Conservation (phyloP, 2,329 filamentous ascomycete genomes). For the Exophiala lecanii-corni region DNA sequence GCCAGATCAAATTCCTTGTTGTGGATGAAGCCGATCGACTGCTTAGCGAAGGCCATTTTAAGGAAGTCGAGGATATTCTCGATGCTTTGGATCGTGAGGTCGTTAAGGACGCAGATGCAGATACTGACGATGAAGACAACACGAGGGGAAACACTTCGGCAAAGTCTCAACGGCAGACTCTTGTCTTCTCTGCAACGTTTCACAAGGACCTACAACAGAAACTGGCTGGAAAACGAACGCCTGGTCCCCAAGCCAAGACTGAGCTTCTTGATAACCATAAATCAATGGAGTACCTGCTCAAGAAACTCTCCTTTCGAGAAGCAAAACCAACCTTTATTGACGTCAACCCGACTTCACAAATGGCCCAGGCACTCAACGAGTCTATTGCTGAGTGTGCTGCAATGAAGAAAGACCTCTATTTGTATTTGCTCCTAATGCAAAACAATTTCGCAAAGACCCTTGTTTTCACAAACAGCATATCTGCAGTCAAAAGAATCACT, state of each 20-base stretch:
- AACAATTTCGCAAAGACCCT: slow-evolving; percentile 69
- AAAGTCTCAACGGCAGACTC: slow-evolving; percentile 64
- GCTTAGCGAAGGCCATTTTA: slow-evolving; percentile 88
- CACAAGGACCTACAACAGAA: slow-evolving; percentile 89
- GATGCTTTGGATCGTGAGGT: slow-evolving; percentile 66
- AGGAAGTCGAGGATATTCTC: slow-evolving; percentile 86
- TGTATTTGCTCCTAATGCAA: slow-evolving; percentile 81
- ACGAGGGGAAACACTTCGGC: slow-evolving; percentile 25
- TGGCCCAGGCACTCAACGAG: slow-evolving; percentile 81
- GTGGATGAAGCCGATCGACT: slow-evolving; percentile 92
- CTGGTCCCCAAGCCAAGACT: slow-evolving; percentile 49
- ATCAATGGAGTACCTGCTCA: slow-evolving; percentile 87
- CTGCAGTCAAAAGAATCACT: slow-evolving; percentile 77
- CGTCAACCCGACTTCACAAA: slow-evolving; percentile 80
- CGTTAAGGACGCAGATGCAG: slow-evolving; percentile 46
- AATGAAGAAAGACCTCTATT: slow-evolving; percentile 94
- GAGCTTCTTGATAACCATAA: slow-evolving; percentile 64
- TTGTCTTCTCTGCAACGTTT: slow-evolving; percentile 96
- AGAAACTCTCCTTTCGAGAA: slow-evolving; percentile 82
- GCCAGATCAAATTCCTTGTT: slow-evolving; percentile 73
- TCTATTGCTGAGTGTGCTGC: slow-evolving; percentile 87
- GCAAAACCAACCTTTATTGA: slow-evolving; percentile 86
- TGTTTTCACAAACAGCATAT: slow-evolving; percentile 95
- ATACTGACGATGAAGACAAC: slow-evolving; percentile 40
- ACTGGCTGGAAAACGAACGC: slow-evolving; percentile 62